Evolutionary conservation across 768 basidiomycete genomes (phyloP), one percentile per base, ranked within the genome.

Genomic region (Pisolithus tinctorius): DNA sequence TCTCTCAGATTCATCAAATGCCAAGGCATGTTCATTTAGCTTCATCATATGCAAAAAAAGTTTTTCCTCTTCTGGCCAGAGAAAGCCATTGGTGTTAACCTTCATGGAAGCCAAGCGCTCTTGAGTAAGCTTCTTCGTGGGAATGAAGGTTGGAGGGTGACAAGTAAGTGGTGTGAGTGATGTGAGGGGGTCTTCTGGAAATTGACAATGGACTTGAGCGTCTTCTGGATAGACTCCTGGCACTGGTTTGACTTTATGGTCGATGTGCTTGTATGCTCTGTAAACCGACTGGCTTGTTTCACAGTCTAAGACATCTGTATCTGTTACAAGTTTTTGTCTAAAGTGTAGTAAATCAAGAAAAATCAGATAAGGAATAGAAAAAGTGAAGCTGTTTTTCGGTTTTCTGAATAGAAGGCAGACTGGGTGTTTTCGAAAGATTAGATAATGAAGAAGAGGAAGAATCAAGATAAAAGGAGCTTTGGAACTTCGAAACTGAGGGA

Each of bases 1-100:
- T 38, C 26, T 20, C 48, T 77, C 68, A 0, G 29, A 6, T 13
- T 74, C 68, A 5, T 64, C 49, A 71, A 71, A 77, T 0, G 75
- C 72, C 30, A 77, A 70, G 0, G 49, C 70, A 0, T 50, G 17
- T 27, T 74, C 58, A 5, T 71, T 63, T 9, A 50, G 10, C 16
- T n/a, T 37, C 49, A 75, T 60, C 2, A 74, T 44, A 31, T 70
- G 55, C 4, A 23, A 20, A 17, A 42, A 42, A 11, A 49, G 48
- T 14, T 45, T 49, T 3, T 8, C 25, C 29, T 54, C 49, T 34
- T 50, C 38, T 7, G 44, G 45, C 34, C n/a, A 48, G 0, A 50
- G 29, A 6, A 48, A 54, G 4, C 4, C 26, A 5, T 50, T 29
- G 9, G 23, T 8, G 20, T 43, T 27, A 11, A 50, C 23, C 1